A percentile compares a stretch with the other conserved stretches of the same genome.
phyloP scores from a whole-genome alignment of 352 stramenopile species.

The Peronosclerospora sorghi region DNA sequence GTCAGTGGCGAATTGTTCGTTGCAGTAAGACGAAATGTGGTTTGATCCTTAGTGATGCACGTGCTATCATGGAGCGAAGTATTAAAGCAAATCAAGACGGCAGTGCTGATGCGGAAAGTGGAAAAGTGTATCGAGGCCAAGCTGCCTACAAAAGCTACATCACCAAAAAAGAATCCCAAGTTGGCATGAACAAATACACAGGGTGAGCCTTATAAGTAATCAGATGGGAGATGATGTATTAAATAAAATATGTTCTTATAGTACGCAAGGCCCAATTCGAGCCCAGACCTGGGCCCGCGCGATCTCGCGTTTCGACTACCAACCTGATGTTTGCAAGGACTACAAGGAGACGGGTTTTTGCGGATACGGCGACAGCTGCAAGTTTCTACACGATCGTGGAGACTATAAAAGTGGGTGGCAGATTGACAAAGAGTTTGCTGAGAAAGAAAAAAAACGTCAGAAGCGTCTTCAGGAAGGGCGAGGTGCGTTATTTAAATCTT shows the following conservation, averaged over 20 bases:
- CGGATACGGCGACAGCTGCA: too few species aligned
- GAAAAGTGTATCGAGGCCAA: conserved; percentile 76
- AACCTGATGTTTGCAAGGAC: too few species aligned
- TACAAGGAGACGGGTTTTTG: too few species aligned
- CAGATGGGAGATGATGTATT: neutral
- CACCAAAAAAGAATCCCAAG: conserved; percentile 77
- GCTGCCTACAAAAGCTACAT: conserved; percentile 83
- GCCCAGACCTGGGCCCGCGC: too few species aligned
- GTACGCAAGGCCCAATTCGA: too few species aligned
- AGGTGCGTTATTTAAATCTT: neutral
- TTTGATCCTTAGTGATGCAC: conserved; percentile 45
- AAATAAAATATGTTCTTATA: neutral
- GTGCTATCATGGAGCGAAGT: conserved; percentile 66
- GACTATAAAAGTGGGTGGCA: too few species aligned
- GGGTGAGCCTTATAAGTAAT: conserved; percentile 26
- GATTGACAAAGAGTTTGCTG: too few species aligned
- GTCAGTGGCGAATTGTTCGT: too few species aligned
- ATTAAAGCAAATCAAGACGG: conserved; percentile 62
- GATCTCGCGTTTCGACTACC: too few species aligned
- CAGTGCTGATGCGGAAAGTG: conserved; percentile 53
- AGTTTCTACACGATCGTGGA: too few species aligned
- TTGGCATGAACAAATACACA: conserved; percentile 86
- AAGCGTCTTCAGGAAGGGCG: too few species aligned
- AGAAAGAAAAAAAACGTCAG: too few species aligned
- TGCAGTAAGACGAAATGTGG: neutral